phyloP scores from a whole-genome alignment of 2,329 filamentous ascomycete genomes.

The Fusarium tanahbumbuense region DNA sequence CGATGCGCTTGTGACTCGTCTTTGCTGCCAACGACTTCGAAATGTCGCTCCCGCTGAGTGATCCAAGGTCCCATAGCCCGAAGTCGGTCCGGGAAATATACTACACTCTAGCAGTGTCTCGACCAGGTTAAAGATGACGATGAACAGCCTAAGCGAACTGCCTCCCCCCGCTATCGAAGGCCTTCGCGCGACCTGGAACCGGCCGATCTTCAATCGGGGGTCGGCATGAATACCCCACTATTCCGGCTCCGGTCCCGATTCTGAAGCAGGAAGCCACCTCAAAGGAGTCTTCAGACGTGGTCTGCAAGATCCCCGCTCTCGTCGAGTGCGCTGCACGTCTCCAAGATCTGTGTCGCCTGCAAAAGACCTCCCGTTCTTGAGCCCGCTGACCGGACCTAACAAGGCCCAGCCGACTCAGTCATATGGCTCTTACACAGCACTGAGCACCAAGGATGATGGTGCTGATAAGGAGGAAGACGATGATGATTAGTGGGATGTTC shows the following conservation, averaged over 20 bases:
- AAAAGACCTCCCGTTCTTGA: background rate
- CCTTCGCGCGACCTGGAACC: background rate
- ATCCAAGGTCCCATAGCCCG: background rate
- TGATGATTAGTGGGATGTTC: background rate
- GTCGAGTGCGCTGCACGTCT: background rate
- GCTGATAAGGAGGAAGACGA: background rate
- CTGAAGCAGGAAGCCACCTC: background rate
- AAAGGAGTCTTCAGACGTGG: background rate
- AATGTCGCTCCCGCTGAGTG: background rate
- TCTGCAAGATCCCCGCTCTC: background rate
- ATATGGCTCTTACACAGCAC: background rate
- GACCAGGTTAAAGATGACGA: background rate
- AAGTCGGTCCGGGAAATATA: background rate
- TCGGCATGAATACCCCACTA: background rate
- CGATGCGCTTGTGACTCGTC: background rate
- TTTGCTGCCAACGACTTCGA: background rate
- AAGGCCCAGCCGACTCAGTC: background rate
- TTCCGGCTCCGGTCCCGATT: background rate
- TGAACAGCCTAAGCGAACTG: background rate
- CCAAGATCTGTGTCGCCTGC: background rate
- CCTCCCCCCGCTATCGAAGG: background rate
- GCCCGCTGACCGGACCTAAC: background rate
- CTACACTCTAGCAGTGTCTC: background rate
- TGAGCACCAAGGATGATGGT: background rate
- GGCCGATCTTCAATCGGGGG: background rate